Conservation (phyloP, 331 rosid genomes). For the Quercus tomentella region DNA sequence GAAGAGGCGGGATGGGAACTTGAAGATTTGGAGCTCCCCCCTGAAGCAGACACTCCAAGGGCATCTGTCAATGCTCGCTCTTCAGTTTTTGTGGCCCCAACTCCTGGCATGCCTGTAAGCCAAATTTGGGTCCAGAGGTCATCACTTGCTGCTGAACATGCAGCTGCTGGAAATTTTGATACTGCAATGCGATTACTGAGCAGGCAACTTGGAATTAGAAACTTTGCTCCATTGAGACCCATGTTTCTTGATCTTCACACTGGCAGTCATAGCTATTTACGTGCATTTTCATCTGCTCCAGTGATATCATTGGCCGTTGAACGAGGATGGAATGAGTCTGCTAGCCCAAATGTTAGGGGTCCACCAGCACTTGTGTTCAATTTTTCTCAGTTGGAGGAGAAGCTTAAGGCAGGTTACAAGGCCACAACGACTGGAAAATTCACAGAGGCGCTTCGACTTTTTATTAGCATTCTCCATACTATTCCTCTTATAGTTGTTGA, state of each 20-base stretch:
- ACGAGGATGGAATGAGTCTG: slow-evolving; percentile 84
- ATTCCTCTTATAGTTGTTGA: slow-evolving; percentile 86
- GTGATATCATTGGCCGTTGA: slow-evolving; percentile 75
- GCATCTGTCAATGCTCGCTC: slow-evolving; percentile 52
- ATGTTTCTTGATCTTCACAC: slow-evolving; percentile 78
- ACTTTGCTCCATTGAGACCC: slow-evolving; percentile 71
- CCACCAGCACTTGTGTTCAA: slow-evolving; percentile 78
- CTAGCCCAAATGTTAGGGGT: slow-evolving; percentile 77
- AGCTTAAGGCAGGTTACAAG: slow-evolving; percentile 86
- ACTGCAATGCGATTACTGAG: slow-evolving; percentile 89
- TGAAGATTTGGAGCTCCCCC: slow-evolving; percentile 85
- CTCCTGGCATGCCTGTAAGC: slow-evolving; percentile 92
- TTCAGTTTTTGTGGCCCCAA: slow-evolving; percentile 74
- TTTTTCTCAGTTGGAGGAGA: slow-evolving; percentile 83
- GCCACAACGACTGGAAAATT: slow-evolving; percentile 82
- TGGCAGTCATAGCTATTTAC: slow-evolving; percentile 79
- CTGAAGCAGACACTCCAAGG: slow-evolving; percentile 83
- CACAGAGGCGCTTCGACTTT: slow-evolving; percentile 66
- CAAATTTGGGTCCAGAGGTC: slow-evolving; percentile 94
- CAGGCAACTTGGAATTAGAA: slow-evolving; percentile 84
- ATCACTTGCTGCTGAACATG: slow-evolving; percentile 98
- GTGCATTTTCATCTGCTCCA: slow-evolving; percentile 77
- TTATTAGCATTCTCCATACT: slow-evolving; percentile 71
- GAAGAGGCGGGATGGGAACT: slow-evolving; percentile 96
- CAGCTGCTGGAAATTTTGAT: slow-evolving; percentile 93